Evolutionary conservation across 176 grass and related monocot species (phyloP).

Genomic region (Musa beccarii): DNA sequence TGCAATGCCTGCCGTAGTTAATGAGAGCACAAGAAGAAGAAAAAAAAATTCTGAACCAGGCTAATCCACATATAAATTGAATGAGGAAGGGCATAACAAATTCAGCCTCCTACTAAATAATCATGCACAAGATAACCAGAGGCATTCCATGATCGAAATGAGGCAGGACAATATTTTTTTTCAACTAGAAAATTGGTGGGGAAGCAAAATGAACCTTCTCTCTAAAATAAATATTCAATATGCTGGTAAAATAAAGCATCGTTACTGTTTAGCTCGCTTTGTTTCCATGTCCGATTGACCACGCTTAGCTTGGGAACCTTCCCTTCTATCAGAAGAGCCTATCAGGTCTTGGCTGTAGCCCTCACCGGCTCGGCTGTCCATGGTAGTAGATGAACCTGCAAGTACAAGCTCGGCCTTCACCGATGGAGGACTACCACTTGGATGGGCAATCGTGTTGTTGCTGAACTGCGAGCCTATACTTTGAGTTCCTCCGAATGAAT

Average conservation of each 20-base stretch:
- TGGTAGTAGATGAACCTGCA: not conserved
- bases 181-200: no score
- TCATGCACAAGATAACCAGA: no score
- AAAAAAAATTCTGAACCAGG: no score
- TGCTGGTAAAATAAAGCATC: no score
- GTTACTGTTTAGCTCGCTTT: slow-evolving; percentile 12
- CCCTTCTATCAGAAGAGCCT: not conserved
- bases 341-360: not conserved
- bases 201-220: no score
- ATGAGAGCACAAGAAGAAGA: not conserved
- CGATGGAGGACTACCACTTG: not conserved
- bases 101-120: no score
- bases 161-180: no score
- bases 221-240: not conserved
- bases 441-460: not conserved
- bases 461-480: not conserved
- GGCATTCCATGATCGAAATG: no score
- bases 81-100: no score
- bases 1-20: no score
- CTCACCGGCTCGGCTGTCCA: not conserved
- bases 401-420: no score
- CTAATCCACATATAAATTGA: no score
- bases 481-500: slow-evolving; percentile 31
- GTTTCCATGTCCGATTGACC: not conserved
- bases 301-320: slow-evolving; percentile 6